phyloP scores from a whole-genome alignment of 192 early-diverging fungal species.

The Rhizoclosmatium sp. region DNA sequence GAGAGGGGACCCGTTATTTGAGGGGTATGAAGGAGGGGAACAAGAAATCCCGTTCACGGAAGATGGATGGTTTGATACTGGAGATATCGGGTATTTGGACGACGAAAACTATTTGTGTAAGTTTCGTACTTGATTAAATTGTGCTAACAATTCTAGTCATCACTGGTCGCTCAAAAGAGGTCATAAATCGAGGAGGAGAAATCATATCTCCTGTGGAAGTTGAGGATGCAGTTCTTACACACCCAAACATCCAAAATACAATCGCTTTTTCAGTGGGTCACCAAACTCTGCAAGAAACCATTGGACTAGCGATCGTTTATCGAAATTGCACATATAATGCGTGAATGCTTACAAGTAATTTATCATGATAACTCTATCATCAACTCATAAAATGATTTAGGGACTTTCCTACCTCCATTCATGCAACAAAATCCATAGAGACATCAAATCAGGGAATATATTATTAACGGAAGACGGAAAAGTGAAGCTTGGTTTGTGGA shows the following conservation, averaged over 20 bases:
- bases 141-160: conserved; percentile 37
- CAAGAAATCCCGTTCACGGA: conserved; percentile 39
- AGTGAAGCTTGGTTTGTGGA: conserved; percentile 74
- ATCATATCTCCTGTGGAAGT: conserved; percentile 88
- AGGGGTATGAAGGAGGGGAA: conserved; percentile 48
- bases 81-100: conserved; percentile 83
- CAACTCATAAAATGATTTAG: conserved; percentile 16
- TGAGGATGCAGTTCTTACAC: conserved; percentile 64
- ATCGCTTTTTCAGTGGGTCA: conserved; percentile 53
- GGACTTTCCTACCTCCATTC: conserved; percentile 62
- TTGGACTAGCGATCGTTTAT: conserved; percentile 49
- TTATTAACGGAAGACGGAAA: conserved; percentile 77
- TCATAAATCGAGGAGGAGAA: conserved; percentile 90
- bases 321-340: conserved; percentile 55
- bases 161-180: conserved; percentile 87
- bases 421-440: conserved; percentile 66
- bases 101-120: conserved; percentile 68
- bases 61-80: conserved; percentile 80
- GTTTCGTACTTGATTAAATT: neutral
- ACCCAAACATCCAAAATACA: conserved; percentile 43
- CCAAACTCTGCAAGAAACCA: conserved; percentile 50
- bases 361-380: conserved; percentile 15
- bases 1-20: conserved; percentile 43
- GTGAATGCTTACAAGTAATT: conserved; percentile 53
- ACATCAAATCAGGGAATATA: conserved; percentile 96